Percentiles rank a stretch among this genome's conserved stretches.
Conservation (phyloP, 2,329 filamentous ascomycete genomes). For the Sordariomycetes sp. region DNA sequence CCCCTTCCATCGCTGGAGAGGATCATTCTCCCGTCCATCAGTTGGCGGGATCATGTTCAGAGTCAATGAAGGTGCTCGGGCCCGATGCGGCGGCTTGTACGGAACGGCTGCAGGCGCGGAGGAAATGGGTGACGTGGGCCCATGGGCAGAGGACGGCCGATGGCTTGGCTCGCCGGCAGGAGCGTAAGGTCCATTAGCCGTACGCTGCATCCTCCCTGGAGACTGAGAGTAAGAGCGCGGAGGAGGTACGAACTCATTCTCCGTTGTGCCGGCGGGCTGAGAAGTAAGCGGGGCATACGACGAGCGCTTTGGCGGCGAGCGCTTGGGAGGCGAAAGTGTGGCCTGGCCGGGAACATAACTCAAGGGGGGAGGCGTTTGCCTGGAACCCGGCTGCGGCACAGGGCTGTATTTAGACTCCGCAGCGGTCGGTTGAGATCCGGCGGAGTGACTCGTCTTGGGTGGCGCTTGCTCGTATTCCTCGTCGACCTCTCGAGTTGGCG, state of each 20-base stretch:
- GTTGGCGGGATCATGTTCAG: slow-evolving; percentile 48
- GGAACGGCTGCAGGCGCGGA: slow-evolving; percentile 7
- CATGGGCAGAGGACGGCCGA: slow-evolving; percentile 37
- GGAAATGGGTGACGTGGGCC: slow-evolving; percentile 3
- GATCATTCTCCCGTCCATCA: slow-evolving; percentile 58
- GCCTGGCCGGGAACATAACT: slow-evolving; percentile 18
- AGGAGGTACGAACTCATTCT: slow-evolving; percentile 37
- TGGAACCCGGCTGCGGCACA: slow-evolving; percentile 12
- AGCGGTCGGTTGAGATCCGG: slow-evolving; percentile 7
- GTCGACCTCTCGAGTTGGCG: slow-evolving; percentile 48
- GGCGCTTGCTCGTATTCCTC: slow-evolving; percentile 33
- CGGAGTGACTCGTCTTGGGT: neutral
- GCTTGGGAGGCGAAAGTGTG: slow-evolving; percentile 42
- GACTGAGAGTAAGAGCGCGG: slow-evolving; percentile 50
- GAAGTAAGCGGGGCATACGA: slow-evolving; percentile 20
- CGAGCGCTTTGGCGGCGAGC: slow-evolving; percentile 34
- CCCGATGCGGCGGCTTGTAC: slow-evolving; percentile 21
- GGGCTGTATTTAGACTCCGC: slow-evolving; percentile 25
- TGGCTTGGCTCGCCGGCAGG: slow-evolving; percentile 26
- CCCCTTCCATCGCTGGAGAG: slow-evolving; percentile 82
- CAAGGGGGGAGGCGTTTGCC: slow-evolving; percentile 32
- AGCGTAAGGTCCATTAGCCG: slow-evolving; percentile 14
- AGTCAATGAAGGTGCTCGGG: slow-evolving; percentile 38
- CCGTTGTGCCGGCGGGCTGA: slow-evolving; percentile 11
- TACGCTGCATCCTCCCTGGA: slow-evolving; percentile 32